Conservation (phyloP, 352 stramenopile genomes). For the Phytophthora cajani region DNA sequence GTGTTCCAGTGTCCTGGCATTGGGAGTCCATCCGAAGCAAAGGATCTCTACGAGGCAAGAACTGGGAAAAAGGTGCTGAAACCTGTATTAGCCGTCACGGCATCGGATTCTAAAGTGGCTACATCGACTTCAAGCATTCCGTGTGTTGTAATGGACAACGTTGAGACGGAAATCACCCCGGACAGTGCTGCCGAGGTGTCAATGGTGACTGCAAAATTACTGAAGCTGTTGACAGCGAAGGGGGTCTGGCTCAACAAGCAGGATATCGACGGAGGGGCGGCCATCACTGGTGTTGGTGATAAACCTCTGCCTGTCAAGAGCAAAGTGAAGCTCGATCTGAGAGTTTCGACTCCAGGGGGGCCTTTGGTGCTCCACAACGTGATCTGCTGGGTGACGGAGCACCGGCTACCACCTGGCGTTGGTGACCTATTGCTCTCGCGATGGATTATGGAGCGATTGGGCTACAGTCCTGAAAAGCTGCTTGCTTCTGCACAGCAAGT, state of each 20-base stretch:
- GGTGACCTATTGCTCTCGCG: neutral
- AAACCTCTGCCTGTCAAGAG: slow-evolving; percentile 5
- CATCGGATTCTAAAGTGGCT: neutral
- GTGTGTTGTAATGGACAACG: neutral
- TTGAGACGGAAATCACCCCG: slow-evolving; percentile 3
- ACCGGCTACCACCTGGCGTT: neutral
- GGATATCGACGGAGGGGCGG: neutral
- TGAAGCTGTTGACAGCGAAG: neutral
- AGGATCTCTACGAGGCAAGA: slow-evolving; percentile 6
- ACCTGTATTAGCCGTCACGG: neutral
- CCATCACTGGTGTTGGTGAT: neutral
- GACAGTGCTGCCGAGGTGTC: slow-evolving; percentile 9
- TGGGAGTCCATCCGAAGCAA: slow-evolving; percentile 6
- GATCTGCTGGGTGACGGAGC: neutral
- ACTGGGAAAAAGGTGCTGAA: neutral
- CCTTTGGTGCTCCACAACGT: slow-evolving; percentile 1
- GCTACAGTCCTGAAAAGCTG: neutral
- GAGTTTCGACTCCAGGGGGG: slow-evolving; percentile 3
- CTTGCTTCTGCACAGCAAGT: neutral
- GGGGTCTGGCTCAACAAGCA: slow-evolving; percentile 5
- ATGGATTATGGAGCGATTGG: neutral
- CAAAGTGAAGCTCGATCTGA: slow-evolving; percentile 12
- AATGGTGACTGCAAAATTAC: slow-evolving; percentile 3
- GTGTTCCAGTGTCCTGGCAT: slow-evolving; percentile 17
- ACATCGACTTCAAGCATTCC: neutral